These are phyloP conservation scores for Boletellus sp. DNA, from an alignment of 768 basidiomycete genomes.

Conservation along the genomic window DNA sequence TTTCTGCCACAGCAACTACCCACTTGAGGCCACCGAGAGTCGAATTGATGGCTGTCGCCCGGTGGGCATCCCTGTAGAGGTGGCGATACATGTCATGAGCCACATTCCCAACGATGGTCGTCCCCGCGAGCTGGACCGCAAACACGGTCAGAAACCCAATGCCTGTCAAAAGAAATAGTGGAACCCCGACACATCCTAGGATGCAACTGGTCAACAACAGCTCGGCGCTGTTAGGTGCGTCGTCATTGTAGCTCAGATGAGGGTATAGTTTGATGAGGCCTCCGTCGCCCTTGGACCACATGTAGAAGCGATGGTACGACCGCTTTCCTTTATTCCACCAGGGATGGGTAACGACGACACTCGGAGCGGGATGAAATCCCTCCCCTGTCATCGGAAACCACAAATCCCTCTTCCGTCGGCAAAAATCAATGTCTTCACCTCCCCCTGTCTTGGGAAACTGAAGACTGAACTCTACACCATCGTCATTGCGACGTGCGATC, in stretches of 20 bases:
- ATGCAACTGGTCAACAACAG: slow-evolving; percentile 30
- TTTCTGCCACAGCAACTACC: slow-evolving; percentile 45
- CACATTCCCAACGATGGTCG: slow-evolving; percentile 40
- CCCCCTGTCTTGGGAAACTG: slow-evolving; percentile 61
- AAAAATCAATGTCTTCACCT: slow-evolving; percentile 62
- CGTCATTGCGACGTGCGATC: slow-evolving; percentile 43
- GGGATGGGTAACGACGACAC: slow-evolving; percentile 50
- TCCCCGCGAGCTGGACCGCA: slow-evolving; percentile 22
- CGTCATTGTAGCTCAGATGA: slow-evolving; percentile 41
- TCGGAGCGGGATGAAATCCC: slow-evolving; percentile 48
- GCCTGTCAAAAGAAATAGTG: slow-evolving; percentile 14
- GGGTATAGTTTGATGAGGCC: slow-evolving; percentile 48
- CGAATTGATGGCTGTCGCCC: slow-evolving; percentile 32
- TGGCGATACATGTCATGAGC: slow-evolving; percentile 49
- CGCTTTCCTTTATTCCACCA: slow-evolving; percentile 50
- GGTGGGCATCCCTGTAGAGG: slow-evolving; percentile 39
- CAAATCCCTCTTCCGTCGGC: slow-evolving; percentile 42
- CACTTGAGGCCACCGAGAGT: slow-evolving; percentile 35
- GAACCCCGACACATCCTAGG: slow-evolving; percentile 10
- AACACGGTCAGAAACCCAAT: slow-evolving; percentile 7
- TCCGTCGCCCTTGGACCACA: slow-evolving; percentile 59
- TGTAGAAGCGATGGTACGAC: slow-evolving; percentile 51
- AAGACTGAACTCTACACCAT: slow-evolving; percentile 44
- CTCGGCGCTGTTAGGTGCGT: slow-evolving; percentile 50
- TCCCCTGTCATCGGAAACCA: slow-evolving; percentile 33